phyloP scores from a whole-genome alignment of 1,284 basidiomycete genomes.

The Melampsora larici-populina region DNA sequence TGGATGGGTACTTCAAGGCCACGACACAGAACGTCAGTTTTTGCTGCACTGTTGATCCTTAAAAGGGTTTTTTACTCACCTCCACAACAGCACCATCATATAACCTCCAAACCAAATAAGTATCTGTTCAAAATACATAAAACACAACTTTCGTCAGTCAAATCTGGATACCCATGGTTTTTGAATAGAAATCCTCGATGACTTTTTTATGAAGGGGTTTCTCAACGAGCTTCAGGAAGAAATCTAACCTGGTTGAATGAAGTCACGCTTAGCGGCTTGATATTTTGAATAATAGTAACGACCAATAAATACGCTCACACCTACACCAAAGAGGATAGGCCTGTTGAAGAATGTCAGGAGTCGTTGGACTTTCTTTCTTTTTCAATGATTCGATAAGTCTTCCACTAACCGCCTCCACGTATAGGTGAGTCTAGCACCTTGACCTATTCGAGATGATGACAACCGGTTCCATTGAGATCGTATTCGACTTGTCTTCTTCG shows the following conservation, averaged over 20 bases:
- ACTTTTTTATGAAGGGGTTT: not conserved
- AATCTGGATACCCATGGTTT: not conserved
- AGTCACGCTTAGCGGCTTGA: slow-evolving; percentile 37
- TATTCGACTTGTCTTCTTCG: not conserved
- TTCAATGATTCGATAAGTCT: not conserved
- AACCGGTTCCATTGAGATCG: slow-evolving; percentile 31
- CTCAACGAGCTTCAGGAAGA: not conserved
- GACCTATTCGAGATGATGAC: slow-evolving; percentile 28
- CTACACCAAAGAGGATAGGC: slow-evolving; percentile 31
- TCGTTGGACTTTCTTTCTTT: not conserved
- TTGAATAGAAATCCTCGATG: too few species aligned
- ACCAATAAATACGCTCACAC: slow-evolving; percentile 37
- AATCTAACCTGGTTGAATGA: slow-evolving; percentile 26
- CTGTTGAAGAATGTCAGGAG: not conserved
- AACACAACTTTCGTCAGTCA: not conserved
- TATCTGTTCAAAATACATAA: slow-evolving; percentile 32
- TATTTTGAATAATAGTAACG: slow-evolving; percentile 41
- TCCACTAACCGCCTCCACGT: slow-evolving; percentile 32
- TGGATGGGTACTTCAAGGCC: slow-evolving; percentile 40
- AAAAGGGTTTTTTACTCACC: slow-evolving; percentile 45
- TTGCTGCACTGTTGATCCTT: slow-evolving; percentile 45
- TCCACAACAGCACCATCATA: slow-evolving; percentile 53
- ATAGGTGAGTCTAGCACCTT: slow-evolving; percentile 29
- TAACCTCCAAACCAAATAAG: slow-evolving; percentile 52
- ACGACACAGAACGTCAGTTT: slow-evolving; percentile 44